Conservation (phyloP, 2,329 filamentous ascomycete species). For the Pyrenophora seminiperda region DNA sequence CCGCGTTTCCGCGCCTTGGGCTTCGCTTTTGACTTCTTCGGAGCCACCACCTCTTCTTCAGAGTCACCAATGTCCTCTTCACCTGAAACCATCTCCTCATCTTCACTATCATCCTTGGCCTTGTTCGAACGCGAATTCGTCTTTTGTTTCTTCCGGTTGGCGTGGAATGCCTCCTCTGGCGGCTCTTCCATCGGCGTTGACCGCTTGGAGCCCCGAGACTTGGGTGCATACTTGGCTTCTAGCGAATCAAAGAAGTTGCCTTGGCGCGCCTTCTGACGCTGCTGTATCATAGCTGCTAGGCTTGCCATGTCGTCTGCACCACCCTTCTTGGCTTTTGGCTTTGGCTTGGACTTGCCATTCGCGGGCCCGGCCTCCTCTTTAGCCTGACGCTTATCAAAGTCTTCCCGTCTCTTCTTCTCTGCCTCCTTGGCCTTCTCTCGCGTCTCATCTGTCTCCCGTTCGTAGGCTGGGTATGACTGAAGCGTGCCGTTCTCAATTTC, state of each 20-base stretch:
- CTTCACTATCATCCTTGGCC: conserved; percentile 24
- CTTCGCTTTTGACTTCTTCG: conserved; percentile 29
- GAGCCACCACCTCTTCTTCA: conserved; percentile 29
- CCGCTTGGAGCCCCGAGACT: conserved; percentile 54
- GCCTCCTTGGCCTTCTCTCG: conserved; percentile 39
- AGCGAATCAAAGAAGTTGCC: conserved; percentile 45
- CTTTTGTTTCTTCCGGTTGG: conserved; percentile 41
- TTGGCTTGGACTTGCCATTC: conserved; percentile 36
- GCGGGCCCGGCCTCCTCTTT: conserved; percentile 61
- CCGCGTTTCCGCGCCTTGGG: conserved; percentile 22
- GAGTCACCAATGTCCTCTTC: conserved; percentile 36
- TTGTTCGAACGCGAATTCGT: conserved; percentile 22
- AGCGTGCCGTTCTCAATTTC: conserved; percentile 76
- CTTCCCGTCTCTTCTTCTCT: conserved; percentile 46
- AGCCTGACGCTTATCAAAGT: conserved; percentile 55
- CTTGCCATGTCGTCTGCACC: conserved; percentile 42
- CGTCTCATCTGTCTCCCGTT: conserved; percentile 61
- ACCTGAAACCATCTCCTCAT: conserved; percentile 28
- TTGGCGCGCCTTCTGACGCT: conserved; percentile 41
- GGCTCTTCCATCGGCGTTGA: conserved; percentile 57
- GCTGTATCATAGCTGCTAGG: conserved; percentile 47
- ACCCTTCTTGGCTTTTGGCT: conserved; percentile 54
- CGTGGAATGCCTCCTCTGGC: conserved; percentile 65
- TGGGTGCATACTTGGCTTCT: conserved; percentile 45
- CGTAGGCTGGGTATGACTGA: conserved; percentile 69